Evolutionary conservation across 805 yeast species (phyloP).

Genomic region (Pichia insulana): DNA sequence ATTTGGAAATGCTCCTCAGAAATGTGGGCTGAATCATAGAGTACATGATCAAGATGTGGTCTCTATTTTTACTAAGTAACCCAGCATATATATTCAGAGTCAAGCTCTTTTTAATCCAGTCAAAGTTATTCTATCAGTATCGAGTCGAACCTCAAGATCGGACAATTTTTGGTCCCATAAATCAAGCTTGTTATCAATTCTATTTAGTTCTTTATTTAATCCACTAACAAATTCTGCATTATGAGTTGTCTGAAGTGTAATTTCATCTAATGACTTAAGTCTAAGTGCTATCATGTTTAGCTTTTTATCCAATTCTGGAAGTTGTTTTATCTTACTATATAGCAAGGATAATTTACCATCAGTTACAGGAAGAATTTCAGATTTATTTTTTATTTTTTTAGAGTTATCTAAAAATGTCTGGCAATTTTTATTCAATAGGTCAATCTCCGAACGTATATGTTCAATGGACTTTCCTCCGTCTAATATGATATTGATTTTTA

Average conservation of each 20-base stretch:
- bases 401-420: slow-evolving; percentile 9
- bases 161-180: slow-evolving; percentile 20
- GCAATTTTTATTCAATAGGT: slow-evolving; percentile 7
- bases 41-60: slow-evolving; percentile 94
- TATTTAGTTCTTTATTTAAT: slow-evolving; percentile 13
- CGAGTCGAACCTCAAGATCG: slow-evolving; percentile 13
- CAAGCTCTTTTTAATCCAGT: slow-evolving; percentile 10
- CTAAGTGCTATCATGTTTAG: slow-evolving; percentile 14
- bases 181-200: slow-evolving; percentile 13
- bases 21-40: slow-evolving; percentile 79
- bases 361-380: slow-evolving; percentile 8
- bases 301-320: slow-evolving; percentile 16
- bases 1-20: slow-evolving; percentile 77
- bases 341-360: slow-evolving; percentile 16
- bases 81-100: neutral
- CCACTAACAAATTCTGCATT: slow-evolving; percentile 12
- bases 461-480: slow-evolving; percentile 12
- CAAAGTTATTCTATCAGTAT: slow-evolving; percentile 8
- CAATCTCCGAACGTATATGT: slow-evolving; percentile 14
- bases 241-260: slow-evolving; percentile 7
- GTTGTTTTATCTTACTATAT: slow-evolving; percentile 14
- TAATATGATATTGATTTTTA: slow-evolving; percentile 15
- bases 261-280: slow-evolving; percentile 15
- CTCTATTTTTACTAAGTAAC: slow-evolving; percentile 73
- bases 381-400: slow-evolving; percentile 8